phyloP scores from a whole-genome alignment of 208 protist genomes.

The Sergeia podlipaevii region DNA sequence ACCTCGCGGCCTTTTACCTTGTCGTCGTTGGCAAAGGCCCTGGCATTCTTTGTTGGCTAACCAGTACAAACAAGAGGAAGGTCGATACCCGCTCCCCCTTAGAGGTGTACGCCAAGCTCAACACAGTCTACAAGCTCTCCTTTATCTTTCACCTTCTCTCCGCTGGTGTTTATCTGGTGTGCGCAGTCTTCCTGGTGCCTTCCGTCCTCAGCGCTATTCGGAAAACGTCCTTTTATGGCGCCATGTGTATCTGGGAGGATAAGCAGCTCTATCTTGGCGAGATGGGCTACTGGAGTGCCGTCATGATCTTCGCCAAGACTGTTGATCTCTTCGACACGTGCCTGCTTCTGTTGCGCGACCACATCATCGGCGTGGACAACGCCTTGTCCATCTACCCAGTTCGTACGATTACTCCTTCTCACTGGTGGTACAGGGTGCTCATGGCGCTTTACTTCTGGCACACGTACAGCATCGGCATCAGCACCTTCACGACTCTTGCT shows the following conservation, averaged over 20 bases:
- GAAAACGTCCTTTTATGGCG: constrained; percentile 14
- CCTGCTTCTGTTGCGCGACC: constrained; percentile 76
- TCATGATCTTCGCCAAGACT: constrained; percentile 64
- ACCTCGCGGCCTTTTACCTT: constrained; percentile 26
- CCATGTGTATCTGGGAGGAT: constrained; percentile 41
- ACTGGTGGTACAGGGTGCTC: constrained; percentile 37
- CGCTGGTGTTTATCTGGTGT: constrained; percentile 18
- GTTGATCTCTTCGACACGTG: constrained; percentile 67
- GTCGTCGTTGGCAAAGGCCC: constrained; percentile 21
- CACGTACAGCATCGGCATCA: constrained; percentile 42
- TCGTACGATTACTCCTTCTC: constrained; percentile 19
- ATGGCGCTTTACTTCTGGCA: constrained; percentile 45
- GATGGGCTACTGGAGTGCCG: constrained; percentile 42
- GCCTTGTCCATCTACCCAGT: constrained; percentile 3
- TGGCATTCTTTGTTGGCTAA: constrained; percentile 27
- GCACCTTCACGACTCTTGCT: constrained; percentile 24
- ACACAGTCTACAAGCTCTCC: constrained; percentile 18
- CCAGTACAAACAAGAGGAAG: constrained; percentile 3
- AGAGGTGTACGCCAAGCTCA: constrained; percentile 8
- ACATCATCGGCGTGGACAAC: constrained; percentile 3
- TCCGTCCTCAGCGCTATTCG: constrained; percentile 17
- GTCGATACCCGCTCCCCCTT: constrained; percentile 4
- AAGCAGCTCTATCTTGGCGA: constrained; percentile 22
- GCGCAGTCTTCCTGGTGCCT: constrained; percentile 24
- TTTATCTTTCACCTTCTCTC: constrained; percentile 42